Conservation (phyloP, 179 eudicot genomes). For the Patellifolia procumbens region DNA sequence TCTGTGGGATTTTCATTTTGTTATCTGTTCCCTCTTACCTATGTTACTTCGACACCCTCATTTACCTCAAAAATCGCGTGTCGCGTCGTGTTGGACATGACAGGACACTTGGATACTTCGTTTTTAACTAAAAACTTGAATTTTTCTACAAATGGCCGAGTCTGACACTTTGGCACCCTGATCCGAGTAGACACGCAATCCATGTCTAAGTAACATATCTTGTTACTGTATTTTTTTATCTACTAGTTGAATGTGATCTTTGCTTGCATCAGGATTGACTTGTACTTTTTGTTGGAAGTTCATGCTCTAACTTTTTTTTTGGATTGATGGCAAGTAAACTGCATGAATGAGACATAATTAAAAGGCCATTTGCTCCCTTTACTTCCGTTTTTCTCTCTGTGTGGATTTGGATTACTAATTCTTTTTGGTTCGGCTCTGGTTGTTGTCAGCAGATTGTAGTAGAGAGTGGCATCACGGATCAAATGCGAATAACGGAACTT, state of each 20-base stretch:
- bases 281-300: neutral
- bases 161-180: too few species aligned
- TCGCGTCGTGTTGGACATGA: too few species aligned
- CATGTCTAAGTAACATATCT: too few species aligned
- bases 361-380: neutral
- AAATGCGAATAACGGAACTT: conserved; percentile 83
- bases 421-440: conserved; percentile 9
- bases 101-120: too few species aligned
- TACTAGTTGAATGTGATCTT: neutral
- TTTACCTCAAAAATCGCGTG: too few species aligned
- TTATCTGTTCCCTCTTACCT: neutral
- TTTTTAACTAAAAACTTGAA: too few species aligned
- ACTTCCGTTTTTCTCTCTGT: neutral
- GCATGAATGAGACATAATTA: neutral
- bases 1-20: conserved; percentile 8
- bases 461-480: conserved; percentile 94
- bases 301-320: neutral
- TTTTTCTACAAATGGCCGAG: too few species aligned
- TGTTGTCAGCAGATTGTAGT: conserved; percentile 63
- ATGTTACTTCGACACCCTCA: too few species aligned
- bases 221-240: neutral
- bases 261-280: neutral
- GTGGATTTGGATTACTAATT: neutral
- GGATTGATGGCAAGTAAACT: neutral
- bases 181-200: too few species aligned